These are phyloP conservation scores for Paramecium sexaurelia DNA, from an alignment of 73 alveolate species.

Conservation along the genomic window DNA sequence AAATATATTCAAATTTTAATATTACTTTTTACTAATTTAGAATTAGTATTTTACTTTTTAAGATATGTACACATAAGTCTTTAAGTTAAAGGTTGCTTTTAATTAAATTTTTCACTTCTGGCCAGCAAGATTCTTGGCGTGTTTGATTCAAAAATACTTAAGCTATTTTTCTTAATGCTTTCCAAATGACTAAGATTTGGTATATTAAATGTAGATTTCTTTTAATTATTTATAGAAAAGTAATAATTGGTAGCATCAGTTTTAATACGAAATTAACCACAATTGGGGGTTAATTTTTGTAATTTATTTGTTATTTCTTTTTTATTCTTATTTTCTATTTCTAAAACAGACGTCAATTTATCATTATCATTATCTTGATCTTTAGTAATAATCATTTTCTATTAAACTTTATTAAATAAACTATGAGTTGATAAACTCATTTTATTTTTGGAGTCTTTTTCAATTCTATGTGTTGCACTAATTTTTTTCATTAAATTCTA, in stretches of 20 bases:
- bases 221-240: not conserved
- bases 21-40: not conserved
- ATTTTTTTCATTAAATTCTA: not conserved
- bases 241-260: not conserved
- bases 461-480: not conserved
- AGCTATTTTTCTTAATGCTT: not conserved
- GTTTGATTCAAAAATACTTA: not conserved
- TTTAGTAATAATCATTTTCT: not conserved
- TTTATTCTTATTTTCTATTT: not conserved
- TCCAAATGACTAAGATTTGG: not conserved
- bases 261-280: not conserved
- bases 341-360: not conserved
- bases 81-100: not conserved
- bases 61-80: conserved; percentile 12
- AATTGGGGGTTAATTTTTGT: not conserved
- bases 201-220: not conserved
- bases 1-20: not conserved
- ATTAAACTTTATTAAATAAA: not conserved
- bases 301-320: not conserved
- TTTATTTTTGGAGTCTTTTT: not conserved
- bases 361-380: not conserved
- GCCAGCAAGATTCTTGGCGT: not conserved
- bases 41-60: not conserved
- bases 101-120: not conserved
- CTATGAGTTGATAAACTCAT: not conserved